Conservation (phyloP, 2,329 filamentous ascomycete species). For the Xylariaceae sp. region DNA sequence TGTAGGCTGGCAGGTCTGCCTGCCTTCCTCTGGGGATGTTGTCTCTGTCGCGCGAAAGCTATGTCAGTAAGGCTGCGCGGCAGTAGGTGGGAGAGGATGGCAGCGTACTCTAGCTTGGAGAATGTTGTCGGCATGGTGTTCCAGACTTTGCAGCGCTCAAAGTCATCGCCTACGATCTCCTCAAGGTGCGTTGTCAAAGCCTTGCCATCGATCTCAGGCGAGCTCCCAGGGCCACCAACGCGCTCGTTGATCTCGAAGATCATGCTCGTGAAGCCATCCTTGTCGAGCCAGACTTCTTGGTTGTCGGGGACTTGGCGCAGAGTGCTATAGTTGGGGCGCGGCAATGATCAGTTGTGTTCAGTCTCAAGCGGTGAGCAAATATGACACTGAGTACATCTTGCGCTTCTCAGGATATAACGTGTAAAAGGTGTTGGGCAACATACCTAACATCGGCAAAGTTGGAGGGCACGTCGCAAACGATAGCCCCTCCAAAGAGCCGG, state of each 20-base stretch:
- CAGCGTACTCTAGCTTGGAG: slow-evolving; percentile 47
- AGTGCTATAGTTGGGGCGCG: slow-evolving; percentile 42
- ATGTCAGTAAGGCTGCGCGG: slow-evolving; percentile 1
- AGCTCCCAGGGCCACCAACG: slow-evolving; percentile 52
- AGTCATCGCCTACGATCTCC: slow-evolving; percentile 62
- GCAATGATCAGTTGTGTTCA: slow-evolving; percentile 7
- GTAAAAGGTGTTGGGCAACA: slow-evolving; percentile 2
- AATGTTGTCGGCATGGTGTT: slow-evolving; percentile 59
- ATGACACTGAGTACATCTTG: no score
- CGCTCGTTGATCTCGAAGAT: slow-evolving; percentile 89
- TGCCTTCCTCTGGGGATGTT: background rate
- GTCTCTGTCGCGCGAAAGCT: background rate
- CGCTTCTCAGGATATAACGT: no score
- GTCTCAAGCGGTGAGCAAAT: no score
- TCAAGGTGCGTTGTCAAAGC: slow-evolving; percentile 67
- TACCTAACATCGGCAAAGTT: slow-evolving; percentile 72
- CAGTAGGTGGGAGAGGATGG: background rate
- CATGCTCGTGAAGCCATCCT: slow-evolving; percentile 76
- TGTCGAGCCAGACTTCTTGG: slow-evolving; percentile 89
- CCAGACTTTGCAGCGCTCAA: slow-evolving; percentile 62
- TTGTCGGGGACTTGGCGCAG: slow-evolving; percentile 77
- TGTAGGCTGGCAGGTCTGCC: slow-evolving; percentile 57
- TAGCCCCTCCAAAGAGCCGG: slow-evolving; percentile 68
- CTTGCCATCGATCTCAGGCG: slow-evolving; percentile 61
- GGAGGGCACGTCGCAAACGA: slow-evolving; percentile 62